Evolutionary conservation across 73 alveolate species (phyloP).

Genomic region (Diophrys sp.): DNA sequence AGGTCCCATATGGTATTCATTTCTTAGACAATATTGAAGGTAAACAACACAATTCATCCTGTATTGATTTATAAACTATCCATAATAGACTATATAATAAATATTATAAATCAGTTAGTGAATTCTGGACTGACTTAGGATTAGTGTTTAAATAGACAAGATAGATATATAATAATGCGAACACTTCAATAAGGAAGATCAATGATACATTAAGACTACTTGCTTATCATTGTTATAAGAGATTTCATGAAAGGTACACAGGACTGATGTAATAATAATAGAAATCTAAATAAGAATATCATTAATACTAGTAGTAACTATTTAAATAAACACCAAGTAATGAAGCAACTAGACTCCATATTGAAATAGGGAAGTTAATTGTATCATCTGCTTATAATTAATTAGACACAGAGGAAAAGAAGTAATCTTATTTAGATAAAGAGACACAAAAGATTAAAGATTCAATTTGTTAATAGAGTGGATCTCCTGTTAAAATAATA

Average conservation of each 20-base stretch:
- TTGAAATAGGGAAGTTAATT: not conserved
- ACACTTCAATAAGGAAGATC: constrained; percentile 55
- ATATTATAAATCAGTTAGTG: constrained; percentile 54
- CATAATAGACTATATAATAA: constrained; percentile 66
- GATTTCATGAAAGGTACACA: no score
- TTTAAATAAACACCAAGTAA: constrained; percentile 2
- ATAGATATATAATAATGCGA: constrained; percentile 47
- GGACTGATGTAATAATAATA: no score
- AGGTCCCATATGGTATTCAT: constrained; percentile 64
- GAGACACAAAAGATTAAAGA: constrained; percentile 6
- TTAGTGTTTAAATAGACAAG: constrained; percentile 75
- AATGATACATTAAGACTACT: constrained; percentile 75
- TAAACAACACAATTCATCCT: constrained; percentile 44
- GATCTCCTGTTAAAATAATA: not conserved
- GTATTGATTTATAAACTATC: constrained; percentile 8
- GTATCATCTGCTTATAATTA: not conserved
- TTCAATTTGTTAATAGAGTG: not conserved
- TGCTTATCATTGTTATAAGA: constrained; percentile 52
- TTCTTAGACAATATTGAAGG: constrained; percentile 76
- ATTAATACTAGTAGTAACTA: constrained; percentile 1
- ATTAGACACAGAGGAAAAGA: not conserved
- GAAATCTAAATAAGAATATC: not conserved
- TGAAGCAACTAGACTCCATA: not conserved
- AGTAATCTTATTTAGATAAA: not conserved
- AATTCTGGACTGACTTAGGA: constrained; percentile 85